Base-by-base conservation (phyloP, 73 alveolate species). In the Tetrahymena borealis region DNA sequence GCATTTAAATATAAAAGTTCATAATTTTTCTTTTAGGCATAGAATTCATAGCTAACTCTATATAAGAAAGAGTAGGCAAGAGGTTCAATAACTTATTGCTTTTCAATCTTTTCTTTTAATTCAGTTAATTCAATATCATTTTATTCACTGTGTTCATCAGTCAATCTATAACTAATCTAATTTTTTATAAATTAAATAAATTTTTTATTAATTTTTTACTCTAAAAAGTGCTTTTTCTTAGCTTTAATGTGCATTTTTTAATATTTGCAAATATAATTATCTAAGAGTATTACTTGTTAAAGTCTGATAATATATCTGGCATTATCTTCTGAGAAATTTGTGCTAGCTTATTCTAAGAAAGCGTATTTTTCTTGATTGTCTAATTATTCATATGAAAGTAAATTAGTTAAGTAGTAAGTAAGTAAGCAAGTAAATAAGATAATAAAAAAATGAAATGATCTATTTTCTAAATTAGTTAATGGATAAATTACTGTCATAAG, bases 1-100 rank as follows among this genome's bases (percentile, higher is more conserved):
- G 95, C 93, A 85, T 93, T 93, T n/a, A 93, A 91, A 93, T 93
- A 93, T 36, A 93, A 93, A 79, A 79, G 93, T 93, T 93, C 93
- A 39, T 93, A 93, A 39, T 79, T 43, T 79, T 93, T 38, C 95
- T 93, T 93, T 18, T 79, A 37, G 43, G 78, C 40, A 24, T 93
- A 93, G 39, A 93, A 93, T 33, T 93, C 91, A 24, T 79, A 93
- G 35, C 93, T 92, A 33, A 93, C 90, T 40, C 91, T 79, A 33
- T 93, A 93, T 28, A 93, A 43, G 91, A 85, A 79, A 11, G 95
- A 93, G 33, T 79, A 85, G 13, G 91, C 93, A n/a, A 93, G 91
- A 9, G 95, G 95, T 78, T 93, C 95, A 33, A 93, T 92, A 0
- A 38, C 95, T n/a, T 78, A 11, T 78, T 78, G 77, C 78, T 78